A percentile compares a stretch with the other conserved stretches of the same genome.
These are phyloP conservation scores for Westerdykella sp. DNA, from an alignment of 2,329 filamentous ascomycete species.

Conservation along the genomic window DNA sequence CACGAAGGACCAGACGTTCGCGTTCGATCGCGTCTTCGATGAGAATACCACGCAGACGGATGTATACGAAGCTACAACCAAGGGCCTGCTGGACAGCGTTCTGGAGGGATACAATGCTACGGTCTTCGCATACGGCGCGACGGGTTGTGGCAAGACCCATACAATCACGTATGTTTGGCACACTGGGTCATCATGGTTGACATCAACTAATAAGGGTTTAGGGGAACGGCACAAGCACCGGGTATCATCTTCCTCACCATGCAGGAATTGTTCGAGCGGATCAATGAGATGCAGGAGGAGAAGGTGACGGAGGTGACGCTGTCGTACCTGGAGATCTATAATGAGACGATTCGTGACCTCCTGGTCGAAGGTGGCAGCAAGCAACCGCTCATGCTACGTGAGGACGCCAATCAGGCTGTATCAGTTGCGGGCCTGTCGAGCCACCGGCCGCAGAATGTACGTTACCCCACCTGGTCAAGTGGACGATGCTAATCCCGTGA, in stretches of 20 bases:
- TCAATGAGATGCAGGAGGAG: slow-evolving; percentile 75
- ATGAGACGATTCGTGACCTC: slow-evolving; percentile 94
- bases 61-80: slow-evolving; percentile 91
- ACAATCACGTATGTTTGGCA: slow-evolving; percentile 58
- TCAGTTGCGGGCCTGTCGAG: slow-evolving; percentile 87
- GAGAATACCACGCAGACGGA: slow-evolving; percentile 88
- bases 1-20: slow-evolving; percentile 95
- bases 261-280: slow-evolving; percentile 97
- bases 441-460: slow-evolving; percentile 79
- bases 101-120: slow-evolving; percentile 98
- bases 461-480: slow-evolving; percentile 4
- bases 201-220: slow-evolving; percentile 18
- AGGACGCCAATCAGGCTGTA: slow-evolving; percentile 89
- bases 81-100: slow-evolving; percentile 84
- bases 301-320: slow-evolving; percentile 87
- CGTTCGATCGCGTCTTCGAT: slow-evolving; percentile 94
- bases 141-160: slow-evolving; percentile 96
- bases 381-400: slow-evolving; percentile 80
- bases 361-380: slow-evolving; percentile 80
- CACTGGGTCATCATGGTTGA: not conserved
- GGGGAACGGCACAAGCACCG: slow-evolving; percentile 79
- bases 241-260: slow-evolving; percentile 99
- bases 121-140: slow-evolving; percentile 96
- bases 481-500: slow-evolving; percentile 14
- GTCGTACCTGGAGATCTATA: slow-evolving; percentile 97